Evolutionary conservation across 805 yeast genomes (phyloP).

Genomic region (Metschnikowia cerradonensis): DNA sequence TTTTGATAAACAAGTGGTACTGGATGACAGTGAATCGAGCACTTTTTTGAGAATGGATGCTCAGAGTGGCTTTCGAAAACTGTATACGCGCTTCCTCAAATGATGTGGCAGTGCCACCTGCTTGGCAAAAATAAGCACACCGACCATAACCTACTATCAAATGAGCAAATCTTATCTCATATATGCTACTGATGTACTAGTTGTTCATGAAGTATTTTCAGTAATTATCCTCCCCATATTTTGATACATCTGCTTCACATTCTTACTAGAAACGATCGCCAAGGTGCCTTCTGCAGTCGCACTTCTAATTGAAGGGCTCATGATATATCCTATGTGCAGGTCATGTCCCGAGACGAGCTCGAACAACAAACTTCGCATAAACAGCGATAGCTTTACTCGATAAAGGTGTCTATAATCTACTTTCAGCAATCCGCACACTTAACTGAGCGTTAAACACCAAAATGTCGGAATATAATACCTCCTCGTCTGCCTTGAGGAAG

Average conservation of each 20-base stretch:
- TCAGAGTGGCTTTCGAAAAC: no score
- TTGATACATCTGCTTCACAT: background rate
- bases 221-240: background rate
- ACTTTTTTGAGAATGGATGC: no score
- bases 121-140: no score
- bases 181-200: background rate
- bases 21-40: no score
- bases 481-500: slow-evolving; percentile 48
- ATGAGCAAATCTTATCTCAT: background rate
- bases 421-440: background rate
- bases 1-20: no score
- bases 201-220: no score
- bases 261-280: background rate
- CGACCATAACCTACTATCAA: no score
- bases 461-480: slow-evolving; percentile 23
- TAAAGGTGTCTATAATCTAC: background rate
- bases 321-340: background rate
- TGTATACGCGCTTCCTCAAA: no score
- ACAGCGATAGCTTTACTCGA: background rate
- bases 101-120: no score
- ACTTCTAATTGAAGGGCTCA: background rate
- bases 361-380: slow-evolving; percentile 4
- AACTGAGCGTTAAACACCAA: background rate
- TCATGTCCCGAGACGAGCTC: slow-evolving; percentile 5
- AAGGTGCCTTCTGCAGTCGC: slow-evolving; percentile 1